Evolutionary conservation across 768 basidiomycete species (phyloP), one percentile per base, ranked within the genome.

Genomic region (Xerocomus brunneocitrinus): DNA sequence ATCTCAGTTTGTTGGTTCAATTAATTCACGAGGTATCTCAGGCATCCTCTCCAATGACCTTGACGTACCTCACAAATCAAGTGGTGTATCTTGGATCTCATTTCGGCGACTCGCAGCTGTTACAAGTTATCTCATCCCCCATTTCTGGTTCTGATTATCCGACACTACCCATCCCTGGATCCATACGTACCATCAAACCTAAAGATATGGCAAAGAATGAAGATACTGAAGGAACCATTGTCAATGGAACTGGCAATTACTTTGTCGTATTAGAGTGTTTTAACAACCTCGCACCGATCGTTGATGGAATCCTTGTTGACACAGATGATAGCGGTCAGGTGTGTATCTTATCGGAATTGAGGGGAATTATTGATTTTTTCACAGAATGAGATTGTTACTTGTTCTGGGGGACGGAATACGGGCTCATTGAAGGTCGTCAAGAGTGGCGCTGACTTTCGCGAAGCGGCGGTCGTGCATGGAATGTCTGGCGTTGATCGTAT

Each of bases 351-450:
- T 35, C 6, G 16, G 38, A 14, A 28, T 49, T 25, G 9, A 5
- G 3, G 31, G 22, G 1, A 25, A 27, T 31, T 22, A 16, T 28
- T 52, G 4, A 59, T 22, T 4, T 13, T 43, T 30, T 47, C 3
- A 24, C 57, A 93, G 88, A 76, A 74, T n/a, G 85, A 89, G 66
- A 80, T 95, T 39, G 82, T 95, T 4, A 91, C 91, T 1, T 91
- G 89, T 61, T 94, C 91, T 4, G 94, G 94, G 5, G 87, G 82
- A 2, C 77, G 77, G 46, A 90, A 82, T 56, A 80, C 83, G 3
- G 93, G 94, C 2, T 83, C 85, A 9, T 62, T 97, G 14, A 85
- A 87, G 45, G 69, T 93, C 30, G 77, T 97, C 19, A 77, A 89
- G 55, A 89, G 83, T 52, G 93, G 93, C 2, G 89, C 91, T 6